Conservation (phyloP, 2,329 filamentous ascomycete genomes). For the Cladosporium colombiae region DNA sequence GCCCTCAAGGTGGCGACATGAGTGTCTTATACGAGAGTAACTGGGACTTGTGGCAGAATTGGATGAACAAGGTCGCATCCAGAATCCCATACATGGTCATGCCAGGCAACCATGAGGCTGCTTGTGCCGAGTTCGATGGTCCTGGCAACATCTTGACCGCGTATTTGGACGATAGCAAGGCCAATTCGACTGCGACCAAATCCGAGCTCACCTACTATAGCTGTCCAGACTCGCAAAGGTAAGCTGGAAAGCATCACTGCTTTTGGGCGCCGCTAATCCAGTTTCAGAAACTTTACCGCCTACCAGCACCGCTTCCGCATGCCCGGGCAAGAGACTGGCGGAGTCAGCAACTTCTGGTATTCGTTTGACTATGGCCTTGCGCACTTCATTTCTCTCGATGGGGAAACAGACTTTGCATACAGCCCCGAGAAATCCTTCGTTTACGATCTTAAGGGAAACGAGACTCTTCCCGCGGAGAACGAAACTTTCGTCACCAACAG, state of each 20-base stretch:
- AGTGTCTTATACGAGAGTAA: slow-evolving; percentile 53
- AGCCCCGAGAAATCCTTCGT: slow-evolving; percentile 36
- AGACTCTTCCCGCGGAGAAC: slow-evolving; percentile 39
- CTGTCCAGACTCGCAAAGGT: slow-evolving; percentile 51
- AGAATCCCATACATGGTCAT: slow-evolving; percentile 54
- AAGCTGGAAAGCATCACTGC: background rate
- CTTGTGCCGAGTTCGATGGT: slow-evolving; percentile 39
- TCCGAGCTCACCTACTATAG: slow-evolving; percentile 52
- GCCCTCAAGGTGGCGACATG: slow-evolving; percentile 52
- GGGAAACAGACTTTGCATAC: slow-evolving; percentile 53
- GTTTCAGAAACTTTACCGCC: slow-evolving; percentile 47
- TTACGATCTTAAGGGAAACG: slow-evolving; percentile 41
- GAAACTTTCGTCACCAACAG: slow-evolving; percentile 41
- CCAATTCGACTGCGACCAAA: slow-evolving; percentile 45
- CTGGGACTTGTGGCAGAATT: slow-evolving; percentile 42
- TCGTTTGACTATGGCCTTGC: slow-evolving; percentile 56
- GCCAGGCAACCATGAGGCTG: slow-evolving; percentile 54
- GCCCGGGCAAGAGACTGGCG: slow-evolving; percentile 50
- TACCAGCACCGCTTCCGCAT: slow-evolving; percentile 55
- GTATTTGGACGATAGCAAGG: slow-evolving; percentile 28
- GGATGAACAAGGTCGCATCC: slow-evolving; percentile 47
- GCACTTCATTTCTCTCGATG: slow-evolving; percentile 52
- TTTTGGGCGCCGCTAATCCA: background rate
- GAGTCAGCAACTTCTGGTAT: slow-evolving; percentile 56
- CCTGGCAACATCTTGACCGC: slow-evolving; percentile 47